These are phyloP conservation scores for Fraxinus cuspidata DNA, from an alignment of 257 asterid species.

Conservation along the genomic window DNA sequence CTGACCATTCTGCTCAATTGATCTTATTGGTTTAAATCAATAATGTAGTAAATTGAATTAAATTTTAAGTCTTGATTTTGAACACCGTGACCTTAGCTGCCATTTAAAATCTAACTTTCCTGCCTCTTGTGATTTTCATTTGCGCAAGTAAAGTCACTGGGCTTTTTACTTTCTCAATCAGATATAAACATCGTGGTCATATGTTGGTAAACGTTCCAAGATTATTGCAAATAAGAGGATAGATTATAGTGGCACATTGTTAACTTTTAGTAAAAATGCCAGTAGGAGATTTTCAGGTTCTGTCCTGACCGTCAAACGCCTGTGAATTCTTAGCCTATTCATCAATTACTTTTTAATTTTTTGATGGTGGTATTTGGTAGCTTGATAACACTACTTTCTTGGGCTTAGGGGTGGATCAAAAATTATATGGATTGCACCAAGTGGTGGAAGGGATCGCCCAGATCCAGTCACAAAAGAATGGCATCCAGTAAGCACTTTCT, in stretches of 20 bases:
- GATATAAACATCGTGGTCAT: background rate
- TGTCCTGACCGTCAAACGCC: background rate
- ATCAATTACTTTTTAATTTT: background rate
- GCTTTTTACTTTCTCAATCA: background rate
- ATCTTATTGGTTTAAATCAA: background rate
- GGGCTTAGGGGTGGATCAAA: slow-evolving; percentile 82
- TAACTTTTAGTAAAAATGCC: background rate
- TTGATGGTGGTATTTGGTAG: slow-evolving; percentile 5
- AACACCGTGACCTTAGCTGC: background rate
- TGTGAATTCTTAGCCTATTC: slow-evolving; percentile 1
- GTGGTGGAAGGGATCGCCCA: slow-evolving; percentile 99
- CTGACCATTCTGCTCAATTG: background rate
- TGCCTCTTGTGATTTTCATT: background rate
- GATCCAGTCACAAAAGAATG: slow-evolving; percentile 82
- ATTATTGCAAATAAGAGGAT: background rate
- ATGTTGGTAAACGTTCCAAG: background rate
- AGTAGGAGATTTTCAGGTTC: slow-evolving; percentile 1
- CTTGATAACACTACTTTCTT: slow-evolving; percentile 23
- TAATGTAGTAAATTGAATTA: background rate
- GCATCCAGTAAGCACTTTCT: slow-evolving; percentile 67
- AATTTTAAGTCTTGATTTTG: background rate
- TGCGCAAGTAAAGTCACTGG: background rate
- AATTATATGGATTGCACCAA: slow-evolving; percentile 96
- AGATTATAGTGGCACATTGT: background rate
- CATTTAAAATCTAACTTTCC: background rate